Base-by-base conservation (phyloP, 164 flowering plant genomes). In the Taxillus chinensis region DNA sequence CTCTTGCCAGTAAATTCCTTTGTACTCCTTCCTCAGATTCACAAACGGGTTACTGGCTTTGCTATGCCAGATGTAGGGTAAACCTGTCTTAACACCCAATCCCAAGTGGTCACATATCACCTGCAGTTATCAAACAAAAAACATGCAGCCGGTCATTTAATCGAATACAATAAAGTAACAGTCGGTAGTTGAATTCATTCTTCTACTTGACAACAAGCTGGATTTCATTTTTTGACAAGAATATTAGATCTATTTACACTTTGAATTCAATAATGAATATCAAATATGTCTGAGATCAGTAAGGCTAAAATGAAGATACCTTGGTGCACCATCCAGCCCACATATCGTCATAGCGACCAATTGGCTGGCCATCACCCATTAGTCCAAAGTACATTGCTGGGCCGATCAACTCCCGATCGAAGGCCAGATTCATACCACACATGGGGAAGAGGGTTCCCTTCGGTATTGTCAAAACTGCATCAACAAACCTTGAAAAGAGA, bases 281-380 rank as follows among this genome's bases (percentile, higher is more conserved):
- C 27, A 27, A 27, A 27, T 27, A 27, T 27, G 27, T 27, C 27
- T 27, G 27, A 27, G 27, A 27, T 27, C 27, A 27, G 27, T 27
- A 17, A 54, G 4, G 7, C 7, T 5, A 17, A 37, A 17, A 53
- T 40, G 8, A 50, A n/a, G 11, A 62, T 70, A 87, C 95, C 91
- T 87, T 87, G 52, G 59, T 72, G 78, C 95, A 87, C 95, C 90
- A 85, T 39, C 95, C 93, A 69, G 90, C 90, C 93, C 90, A 85
- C 86, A 87, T 87, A 51, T 87, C 93, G 39, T 87, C 93, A 62
- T 87, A 85, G 45, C 90, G 89, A 7, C 95, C 90, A 75, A 83
- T 87, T 4, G 90, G 89, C 73, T 87, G 95, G 15, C 95, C 90
- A 78, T 85, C 93, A 71, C 93, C 93, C 93, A 85, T 85, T 55